Conservation (phyloP, 305 asterid genomes). For the Lippia alba region DNA sequence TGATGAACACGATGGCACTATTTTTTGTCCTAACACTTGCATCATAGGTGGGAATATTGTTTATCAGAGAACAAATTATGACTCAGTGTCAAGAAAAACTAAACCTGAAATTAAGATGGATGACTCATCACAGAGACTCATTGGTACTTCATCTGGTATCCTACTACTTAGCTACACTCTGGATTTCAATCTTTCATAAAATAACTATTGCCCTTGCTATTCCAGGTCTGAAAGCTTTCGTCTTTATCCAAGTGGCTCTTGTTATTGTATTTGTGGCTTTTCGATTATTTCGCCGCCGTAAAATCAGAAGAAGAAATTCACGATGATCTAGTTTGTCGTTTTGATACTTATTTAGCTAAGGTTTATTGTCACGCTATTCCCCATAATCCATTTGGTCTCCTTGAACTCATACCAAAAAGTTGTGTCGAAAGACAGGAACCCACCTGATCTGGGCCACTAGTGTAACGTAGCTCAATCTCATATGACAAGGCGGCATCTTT, state of each 20-base stretch:
- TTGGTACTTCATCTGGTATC: slow-evolving; percentile 49
- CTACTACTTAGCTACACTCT: neutral
- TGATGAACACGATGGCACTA: slow-evolving; percentile 83
- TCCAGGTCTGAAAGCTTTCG: slow-evolving; percentile 74
- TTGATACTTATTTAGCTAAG: slow-evolving; percentile 27
- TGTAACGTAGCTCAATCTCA: no score
- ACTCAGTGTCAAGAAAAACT: slow-evolving; percentile 47
- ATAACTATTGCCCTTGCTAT: slow-evolving; percentile 27
- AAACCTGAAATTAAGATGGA: slow-evolving; percentile 45
- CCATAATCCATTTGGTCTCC: no score
- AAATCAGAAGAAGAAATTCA: slow-evolving; percentile 60
- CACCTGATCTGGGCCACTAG: no score
- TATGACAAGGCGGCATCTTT: no score
- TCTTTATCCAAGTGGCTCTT: slow-evolving; percentile 60
- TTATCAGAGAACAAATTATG: slow-evolving; percentile 50
- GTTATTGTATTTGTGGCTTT: slow-evolving; percentile 49
- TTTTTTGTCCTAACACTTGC: slow-evolving; percentile 75
- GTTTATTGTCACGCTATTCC: slow-evolving; percentile 10
- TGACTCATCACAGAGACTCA: slow-evolving; percentile 55
- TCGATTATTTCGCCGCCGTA: slow-evolving; percentile 47
- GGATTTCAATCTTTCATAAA: slow-evolving; percentile 9
- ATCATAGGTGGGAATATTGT: slow-evolving; percentile 80
- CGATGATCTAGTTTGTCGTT: slow-evolving; percentile 38
- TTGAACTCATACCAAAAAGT: no score
- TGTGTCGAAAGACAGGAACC: no score